Evolutionary conservation across 805 yeast species (phyloP).

Genomic region (Candida takata): DNA sequence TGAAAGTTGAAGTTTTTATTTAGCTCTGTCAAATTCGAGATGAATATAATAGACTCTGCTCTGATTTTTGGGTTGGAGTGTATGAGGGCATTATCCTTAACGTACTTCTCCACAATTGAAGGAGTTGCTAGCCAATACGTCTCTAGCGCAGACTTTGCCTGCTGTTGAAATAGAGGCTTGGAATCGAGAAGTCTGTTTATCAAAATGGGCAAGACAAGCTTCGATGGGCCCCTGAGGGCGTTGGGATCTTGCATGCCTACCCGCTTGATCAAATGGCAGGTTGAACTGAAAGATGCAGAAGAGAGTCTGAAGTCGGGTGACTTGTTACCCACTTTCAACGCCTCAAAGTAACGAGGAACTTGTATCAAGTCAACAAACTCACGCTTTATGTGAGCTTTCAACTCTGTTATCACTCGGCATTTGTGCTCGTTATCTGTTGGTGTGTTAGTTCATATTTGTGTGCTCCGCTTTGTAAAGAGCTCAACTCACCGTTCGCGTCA

Average conservation of each 20-base stretch:
- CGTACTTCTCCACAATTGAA: constrained; percentile 35
- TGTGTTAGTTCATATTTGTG: not conserved
- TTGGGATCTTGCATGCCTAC: constrained; percentile 49
- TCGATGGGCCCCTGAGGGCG: constrained; percentile 35
- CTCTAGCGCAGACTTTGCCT: constrained; percentile 45
- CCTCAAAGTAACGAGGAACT: constrained; percentile 45
- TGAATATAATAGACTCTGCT: constrained; percentile 38
- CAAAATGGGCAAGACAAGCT: constrained; percentile 44
- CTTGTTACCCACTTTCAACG: constrained; percentile 39
- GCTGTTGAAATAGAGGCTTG: constrained; percentile 29
- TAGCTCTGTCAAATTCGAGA: constrained; percentile 34
- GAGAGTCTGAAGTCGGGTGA: constrained; percentile 33
- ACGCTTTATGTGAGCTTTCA: constrained; percentile 49
- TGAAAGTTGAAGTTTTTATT: constrained; percentile 29
- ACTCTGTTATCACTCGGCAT: constrained; percentile 20
- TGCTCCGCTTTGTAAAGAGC: too few relatives aligned
- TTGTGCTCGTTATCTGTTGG: constrained; percentile 16
- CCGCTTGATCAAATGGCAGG: constrained; percentile 51
- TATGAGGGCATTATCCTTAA: constrained; percentile 38
- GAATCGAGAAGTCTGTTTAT: constrained; percentile 39
- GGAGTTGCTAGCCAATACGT: constrained; percentile 51
- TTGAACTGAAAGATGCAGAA: constrained; percentile 38
- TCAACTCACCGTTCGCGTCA: constrained; percentile 16
- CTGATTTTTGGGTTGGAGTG: constrained; percentile 32
- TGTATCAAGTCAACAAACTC: constrained; percentile 44